A percentile compares a stretch with the other conserved stretches of the same genome.
Conservation (phyloP, 352 stramenopile species). For the Globisporangium carolinianum region DNA sequence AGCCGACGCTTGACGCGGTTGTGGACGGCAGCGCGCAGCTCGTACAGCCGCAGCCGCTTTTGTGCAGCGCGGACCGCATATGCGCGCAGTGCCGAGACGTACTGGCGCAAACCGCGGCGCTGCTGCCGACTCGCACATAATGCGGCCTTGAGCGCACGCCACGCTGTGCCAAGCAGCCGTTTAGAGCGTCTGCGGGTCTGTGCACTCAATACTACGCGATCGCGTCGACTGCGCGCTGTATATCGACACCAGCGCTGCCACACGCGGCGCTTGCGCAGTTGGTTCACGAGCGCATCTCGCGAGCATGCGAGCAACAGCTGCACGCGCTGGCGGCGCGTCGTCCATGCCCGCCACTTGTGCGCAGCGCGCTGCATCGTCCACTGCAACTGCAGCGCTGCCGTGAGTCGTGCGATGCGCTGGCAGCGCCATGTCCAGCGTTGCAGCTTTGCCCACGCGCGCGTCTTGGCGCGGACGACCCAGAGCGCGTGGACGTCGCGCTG, state of each 20-base stretch:
- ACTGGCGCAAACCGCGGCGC: background rate
- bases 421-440: conserved; percentile 4
- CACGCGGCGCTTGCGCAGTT: conserved; percentile 17
- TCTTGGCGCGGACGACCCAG: conserved; percentile 16
- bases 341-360: conserved; percentile 5
- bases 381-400: background rate
- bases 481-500: conserved; percentile 9
- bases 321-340: background rate
- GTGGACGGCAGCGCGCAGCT: background rate
- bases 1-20: background rate
- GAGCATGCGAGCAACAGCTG: background rate
- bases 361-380: conserved; percentile 3
- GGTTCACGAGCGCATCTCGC: conserved; percentile 14
- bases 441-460: conserved; percentile 15
- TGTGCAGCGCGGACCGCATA: background rate
- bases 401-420: conserved; percentile 6
- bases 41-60: background rate
- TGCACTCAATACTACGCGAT: background rate
- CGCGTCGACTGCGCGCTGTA: background rate
- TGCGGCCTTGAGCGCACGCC: conserved; percentile 8
- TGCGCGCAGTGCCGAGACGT: background rate
- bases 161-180: background rate
- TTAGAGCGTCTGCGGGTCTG: background rate
- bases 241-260: conserved; percentile 27
- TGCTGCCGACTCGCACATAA: background rate